Percentiles rank a stretch among this genome's conserved stretches.
phyloP scores from a whole-genome alignment of 345 rosid genomes.

The Euphorbia pulcherrima region DNA sequence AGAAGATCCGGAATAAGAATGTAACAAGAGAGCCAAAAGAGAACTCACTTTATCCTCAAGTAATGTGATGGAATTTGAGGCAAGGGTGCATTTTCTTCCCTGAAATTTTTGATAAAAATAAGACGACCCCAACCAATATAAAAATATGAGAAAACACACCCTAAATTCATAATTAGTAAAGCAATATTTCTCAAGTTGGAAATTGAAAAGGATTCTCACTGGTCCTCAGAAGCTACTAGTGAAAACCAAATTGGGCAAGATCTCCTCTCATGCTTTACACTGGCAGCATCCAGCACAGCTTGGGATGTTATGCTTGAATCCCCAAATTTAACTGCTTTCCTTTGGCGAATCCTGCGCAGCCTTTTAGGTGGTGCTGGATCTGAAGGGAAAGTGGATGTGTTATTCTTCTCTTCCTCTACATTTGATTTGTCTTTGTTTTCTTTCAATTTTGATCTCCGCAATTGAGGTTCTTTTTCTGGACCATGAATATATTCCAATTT shows the following conservation, averaged over 20 bases:
- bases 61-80: constrained; percentile 29
- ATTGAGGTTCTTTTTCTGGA: constrained; percentile 15
- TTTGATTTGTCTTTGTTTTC: constrained; percentile 18
- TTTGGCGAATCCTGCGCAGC: constrained; percentile 22
- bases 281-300: constrained; percentile 11
- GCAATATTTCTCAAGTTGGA: constrained; percentile 9
- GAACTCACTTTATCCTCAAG: constrained; percentile 29
- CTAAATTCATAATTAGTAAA: background rate
- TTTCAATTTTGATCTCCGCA: constrained; percentile 14
- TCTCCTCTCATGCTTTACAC: constrained; percentile 23
- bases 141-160: constrained; percentile 9
- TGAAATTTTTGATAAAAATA: constrained; percentile 7
- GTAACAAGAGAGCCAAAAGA: constrained; percentile 15
- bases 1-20: constrained; percentile 1
- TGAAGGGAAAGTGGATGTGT: background rate
- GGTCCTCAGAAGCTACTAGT: constrained; percentile 27
- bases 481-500: constrained; percentile 10
- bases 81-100: constrained; percentile 32
- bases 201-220: constrained; percentile 28
- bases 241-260: constrained; percentile 29
- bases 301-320: constrained; percentile 20
- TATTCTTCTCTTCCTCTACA: constrained; percentile 19
- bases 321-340: constrained; percentile 7
- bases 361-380: constrained; percentile 16
- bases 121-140: constrained; percentile 5